Evolutionary conservation across 768 basidiomycete species (phyloP), one percentile per base, ranked within the genome.

Genomic region (Naganishia antarctica): DNA sequence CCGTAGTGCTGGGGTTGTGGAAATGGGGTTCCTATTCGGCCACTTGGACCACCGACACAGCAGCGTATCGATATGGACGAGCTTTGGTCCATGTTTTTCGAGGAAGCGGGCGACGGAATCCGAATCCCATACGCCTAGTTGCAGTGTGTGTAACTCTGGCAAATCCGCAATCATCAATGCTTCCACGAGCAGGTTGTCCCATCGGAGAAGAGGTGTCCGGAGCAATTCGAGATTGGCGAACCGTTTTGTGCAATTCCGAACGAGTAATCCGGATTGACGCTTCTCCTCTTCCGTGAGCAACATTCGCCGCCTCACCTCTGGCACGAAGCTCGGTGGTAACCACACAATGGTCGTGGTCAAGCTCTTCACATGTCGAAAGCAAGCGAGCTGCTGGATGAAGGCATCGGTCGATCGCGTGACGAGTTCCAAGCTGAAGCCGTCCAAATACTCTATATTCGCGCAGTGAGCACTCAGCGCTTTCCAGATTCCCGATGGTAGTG

Each of bases 121-220:
- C 1, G 53, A 57, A 23, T 57, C 53, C 53, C 53, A 57, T 6
- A 57, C 31, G 5, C 53, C 53, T n/a, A 57, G 37, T 25, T 57
- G 34, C 53, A 57, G n/a, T 12, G 23, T 57, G 5, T 25, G 53
- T 34, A 57, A 26, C 21, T 40, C 26, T 23, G 53, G 53, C 53
- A 57, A 16, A 18, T 57, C 53, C 11, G 53, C 53, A 21, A 57
- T 57, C 53, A 57, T 25, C 5, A 57, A 34, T 23, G 53, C 53
- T 41, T 57, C 53, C 12, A 57, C 53, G 18, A 57, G 53, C 53
- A 57, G 40, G 37, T 57, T 57, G 37, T 57, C 53, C 53, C 53
- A 57, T 41, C 37, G 53, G 13, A 57, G 32, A 5, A 57, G 37
- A 2, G 53, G 53, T n/a, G 53, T 57, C 21, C 53, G 34, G 1